Evolutionary conservation across 2,329 filamentous ascomycete species (phyloP).

Genomic region (Gaeumannomyces sp.): DNA sequence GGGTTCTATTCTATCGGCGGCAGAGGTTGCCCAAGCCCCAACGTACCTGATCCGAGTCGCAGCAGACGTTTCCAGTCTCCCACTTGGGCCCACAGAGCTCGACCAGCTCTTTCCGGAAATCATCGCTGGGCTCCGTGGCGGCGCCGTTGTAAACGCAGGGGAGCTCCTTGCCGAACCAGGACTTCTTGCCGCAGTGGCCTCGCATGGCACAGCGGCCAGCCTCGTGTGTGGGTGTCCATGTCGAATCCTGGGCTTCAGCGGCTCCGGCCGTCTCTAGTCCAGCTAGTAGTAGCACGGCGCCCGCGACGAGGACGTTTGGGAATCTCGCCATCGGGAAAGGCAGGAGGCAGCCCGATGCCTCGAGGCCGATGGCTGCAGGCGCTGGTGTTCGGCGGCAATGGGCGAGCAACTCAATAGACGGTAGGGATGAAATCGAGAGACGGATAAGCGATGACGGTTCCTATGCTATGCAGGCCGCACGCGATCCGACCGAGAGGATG

Average conservation of each 20-base stretch:
- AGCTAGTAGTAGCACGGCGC: slow-evolving; percentile 27
- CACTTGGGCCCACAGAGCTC: slow-evolving; percentile 84
- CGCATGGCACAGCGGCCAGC: slow-evolving; percentile 83
- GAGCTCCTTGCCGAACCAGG: slow-evolving; percentile 81
- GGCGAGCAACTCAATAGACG: neutral
- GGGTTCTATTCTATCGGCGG: neutral
- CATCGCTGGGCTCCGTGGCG: slow-evolving; percentile 66
- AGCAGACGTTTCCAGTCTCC: slow-evolving; percentile 79
- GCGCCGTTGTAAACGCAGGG: slow-evolving; percentile 88
- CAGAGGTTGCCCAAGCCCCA: neutral
- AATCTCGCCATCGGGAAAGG: slow-evolving; percentile 31
- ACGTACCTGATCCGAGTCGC: slow-evolving; percentile 67
- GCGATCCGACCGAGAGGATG: neutral
- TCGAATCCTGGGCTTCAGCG: slow-evolving; percentile 16
- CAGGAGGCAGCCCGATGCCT: neutral
- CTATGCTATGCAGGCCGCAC: neutral
- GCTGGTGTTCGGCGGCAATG: neutral
- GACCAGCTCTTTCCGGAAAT: slow-evolving; percentile 70
- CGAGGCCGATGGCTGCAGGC: neutral
- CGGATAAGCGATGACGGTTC: neutral
- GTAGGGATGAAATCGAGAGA: neutral
- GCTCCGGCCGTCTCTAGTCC: slow-evolving; percentile 19
- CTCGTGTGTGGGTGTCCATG: slow-evolving; percentile 64
- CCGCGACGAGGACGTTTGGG: slow-evolving; percentile 24
- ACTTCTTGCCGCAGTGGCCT: slow-evolving; percentile 85